Percentiles rank a stretch among this genome's conserved stretches.
phyloP scores from a whole-genome alignment of 2,329 filamentous ascomycete species.

The Phaeosphaeriaceae sp. region DNA sequence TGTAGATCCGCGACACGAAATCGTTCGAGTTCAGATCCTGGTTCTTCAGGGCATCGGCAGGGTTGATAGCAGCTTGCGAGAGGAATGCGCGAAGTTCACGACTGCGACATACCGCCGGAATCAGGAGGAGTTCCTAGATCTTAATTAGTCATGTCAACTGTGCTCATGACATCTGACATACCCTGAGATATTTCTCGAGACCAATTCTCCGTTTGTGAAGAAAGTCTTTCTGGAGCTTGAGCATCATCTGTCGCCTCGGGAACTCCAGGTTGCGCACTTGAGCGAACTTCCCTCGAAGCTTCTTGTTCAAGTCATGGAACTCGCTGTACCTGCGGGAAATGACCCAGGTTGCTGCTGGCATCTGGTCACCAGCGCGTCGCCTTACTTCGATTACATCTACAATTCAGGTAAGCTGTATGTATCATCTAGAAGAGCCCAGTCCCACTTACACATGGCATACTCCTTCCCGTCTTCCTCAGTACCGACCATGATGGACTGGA shows the following conservation, averaged over 20 bases:
- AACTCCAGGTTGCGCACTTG: slow-evolving; percentile 92
- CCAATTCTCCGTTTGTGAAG: slow-evolving; percentile 85
- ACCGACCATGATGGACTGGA: slow-evolving; percentile 91
- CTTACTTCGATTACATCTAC: slow-evolving; percentile 86
- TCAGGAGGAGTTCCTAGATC: slow-evolving; percentile 71
- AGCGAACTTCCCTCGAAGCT: slow-evolving; percentile 81
- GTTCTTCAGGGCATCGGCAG: slow-evolving; percentile 66
- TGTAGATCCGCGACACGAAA: slow-evolving; percentile 93
- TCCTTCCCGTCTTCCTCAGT: slow-evolving; percentile 92
- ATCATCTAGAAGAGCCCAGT: background rate
- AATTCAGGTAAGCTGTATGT: slow-evolving; percentile 5
- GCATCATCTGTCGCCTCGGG: slow-evolving; percentile 86
- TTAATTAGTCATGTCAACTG: background rate
- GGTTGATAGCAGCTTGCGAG: slow-evolving; percentile 81
- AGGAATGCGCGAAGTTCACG: slow-evolving; percentile 91
- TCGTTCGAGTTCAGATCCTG: slow-evolving; percentile 69
- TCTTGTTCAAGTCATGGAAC: slow-evolving; percentile 94
- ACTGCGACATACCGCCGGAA: slow-evolving; percentile 93
- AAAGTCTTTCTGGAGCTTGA: slow-evolving; percentile 97
- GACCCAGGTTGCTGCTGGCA: slow-evolving; percentile 94
- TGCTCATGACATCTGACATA: slow-evolving; percentile 13
- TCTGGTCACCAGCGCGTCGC: slow-evolving; percentile 88
- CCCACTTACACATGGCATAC: slow-evolving; percentile 76
- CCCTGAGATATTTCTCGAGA: slow-evolving; percentile 79
- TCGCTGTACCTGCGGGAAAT: slow-evolving; percentile 95